Evolutionary conservation across 495 filamentous ascomycete species (phyloP), one percentile per base, ranked within the genome.

Genomic region (Daldinia caldariorum): DNA sequence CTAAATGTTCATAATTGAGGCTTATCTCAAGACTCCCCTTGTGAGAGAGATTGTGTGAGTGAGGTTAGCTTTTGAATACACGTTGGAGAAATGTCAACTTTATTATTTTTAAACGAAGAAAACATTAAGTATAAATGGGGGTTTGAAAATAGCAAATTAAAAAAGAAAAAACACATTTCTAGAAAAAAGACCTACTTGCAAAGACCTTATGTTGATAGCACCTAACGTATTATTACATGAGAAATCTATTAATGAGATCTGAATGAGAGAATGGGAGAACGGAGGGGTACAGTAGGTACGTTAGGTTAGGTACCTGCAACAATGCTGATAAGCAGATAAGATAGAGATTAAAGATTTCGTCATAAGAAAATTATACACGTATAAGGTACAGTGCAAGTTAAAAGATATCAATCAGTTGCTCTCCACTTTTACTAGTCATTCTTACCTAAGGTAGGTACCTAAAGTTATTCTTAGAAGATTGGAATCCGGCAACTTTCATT

Each of bases 1-100:
- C n/a, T n/a, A n/a, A n/a, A 47, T 47, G 8, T 20, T 50, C 39
- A 58, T 18, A 65, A 69, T 72, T 67, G 58, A 62, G 53, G 67
- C 68, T 66, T 71, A 55, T 63, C 58, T 66, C 20, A 20, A 22
- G 10, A 22, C 43, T 16, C 26, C 16, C 2, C 1, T 7, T 35
- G 45, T 43, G n/a, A 1, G 34, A 59, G 55, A 58, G n/a, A 18
- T 12, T 22, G 22, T 9, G 4, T 47, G 9, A 18, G 43, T 47
- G 7, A 47, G 9, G 20, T 47, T 47, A 22, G 43, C 43, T 47
- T 12, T 9, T 12, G 43, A 20, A 47, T 20, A 22, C 18, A 47
- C 8, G 16, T 6, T 47, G 16, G 16, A 47, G 43, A 47, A 14
- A 35, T 35, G 7, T 47, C 22, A 22, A 47, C 16, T 47, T 22